Base-by-base conservation (phyloP, 2,329 filamentous ascomycete species). In the Penicillium sp. region DNA sequence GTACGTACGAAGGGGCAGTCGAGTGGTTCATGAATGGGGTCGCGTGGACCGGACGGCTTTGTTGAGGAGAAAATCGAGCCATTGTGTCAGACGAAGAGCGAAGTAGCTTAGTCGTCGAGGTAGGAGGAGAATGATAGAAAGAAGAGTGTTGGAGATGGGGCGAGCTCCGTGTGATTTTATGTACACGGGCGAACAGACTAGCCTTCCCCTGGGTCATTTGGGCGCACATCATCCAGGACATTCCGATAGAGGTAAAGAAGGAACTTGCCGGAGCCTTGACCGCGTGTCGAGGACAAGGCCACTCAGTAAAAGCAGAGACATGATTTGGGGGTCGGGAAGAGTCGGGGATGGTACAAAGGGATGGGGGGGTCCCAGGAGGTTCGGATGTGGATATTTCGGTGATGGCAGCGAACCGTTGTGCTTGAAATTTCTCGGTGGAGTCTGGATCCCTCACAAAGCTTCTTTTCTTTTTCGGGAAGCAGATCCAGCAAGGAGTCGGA, bases 181-280 rank as follows among this genome's bases (percentile, higher is more conserved):
- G 70, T 70, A 58, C 59, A 47, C 62, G 66, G 60, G 65, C 64
- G 66, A 70, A 55, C 62, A 71, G 57, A 47, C 56, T 70, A 70
- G 67, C 60, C 62, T 56, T 61, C 68, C 70, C 66, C 65, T 72
- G 70, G 66, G 65, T 46, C 27, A 53, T 52, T 67, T 58, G 65
- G 64, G 63, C 57, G 59, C 62, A 62, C 60, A 61, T 66, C 58
- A 63, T 67, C 68, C 68, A 70, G 60, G 63, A 61, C 68, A 71
- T 72, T 62, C 69, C 79, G 65, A 81, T 79, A 59, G 24, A 37
- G 29, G 83, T 82, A 59, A 89, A 91, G 70, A 86, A 47, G 58
- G 52, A 63, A 67, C 62, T 63, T 63, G 43, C 63, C 64, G 64
- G 64, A 9, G 31, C 39, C 48, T 16, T 50, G 58, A 46, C 63